Base-by-base conservation (phyloP, 2,329 filamentous ascomycete genomes). In the Aspergillus fumigatus region DNA sequence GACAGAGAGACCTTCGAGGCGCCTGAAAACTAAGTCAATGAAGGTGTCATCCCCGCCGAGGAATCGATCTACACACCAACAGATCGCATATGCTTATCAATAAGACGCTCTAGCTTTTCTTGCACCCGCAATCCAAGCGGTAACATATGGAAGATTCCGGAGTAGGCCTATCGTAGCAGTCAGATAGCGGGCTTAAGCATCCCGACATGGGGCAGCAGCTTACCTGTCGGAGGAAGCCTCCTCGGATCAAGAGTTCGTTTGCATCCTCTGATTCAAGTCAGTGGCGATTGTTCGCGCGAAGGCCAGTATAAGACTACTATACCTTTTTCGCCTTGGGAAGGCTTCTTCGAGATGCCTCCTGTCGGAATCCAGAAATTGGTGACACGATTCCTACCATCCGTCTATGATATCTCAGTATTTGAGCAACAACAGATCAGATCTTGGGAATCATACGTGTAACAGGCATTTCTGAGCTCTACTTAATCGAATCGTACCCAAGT, bases 91-190 rank as follows among this genome's bases (percentile, higher is more conserved):
- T 97, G 86, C 69, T 88, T 90, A 70, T 97, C 92, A 63, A 99
- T 88, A 10, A 97, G 77, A 10, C 77, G 77, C 69, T 97, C 92
- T 29, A 97, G 79, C 73, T 97, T 99, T 52, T 91, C 84, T 67
- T 96, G 92, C 0, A 97, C 90, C 27, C 91, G 84, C 29, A 91
- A 80, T 0, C 94, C 94, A 0, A 99, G 77, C 0, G 94, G 94
- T 1, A 99, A 81, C 69, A 96, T 82, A 68, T 99, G 94, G 66
- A 97, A 99, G 38, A 97, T 85, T 27, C 94, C 94, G 7, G 92
- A 85, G 70, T 96, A 89, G 21, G 91, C 87, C 85, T 92, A 63
- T 1, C 35, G 1, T 21, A 41, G 43, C 32, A 17, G 48, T 57
- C 27, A 56, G 48, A 38, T 17, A 3, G 17, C 4, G 7, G 14